A percentile compares a stretch with the other conserved stretches of the same genome.
Conservation (phyloP, 1,284 basidiomycete species). For the Ustilago nuda region DNA sequence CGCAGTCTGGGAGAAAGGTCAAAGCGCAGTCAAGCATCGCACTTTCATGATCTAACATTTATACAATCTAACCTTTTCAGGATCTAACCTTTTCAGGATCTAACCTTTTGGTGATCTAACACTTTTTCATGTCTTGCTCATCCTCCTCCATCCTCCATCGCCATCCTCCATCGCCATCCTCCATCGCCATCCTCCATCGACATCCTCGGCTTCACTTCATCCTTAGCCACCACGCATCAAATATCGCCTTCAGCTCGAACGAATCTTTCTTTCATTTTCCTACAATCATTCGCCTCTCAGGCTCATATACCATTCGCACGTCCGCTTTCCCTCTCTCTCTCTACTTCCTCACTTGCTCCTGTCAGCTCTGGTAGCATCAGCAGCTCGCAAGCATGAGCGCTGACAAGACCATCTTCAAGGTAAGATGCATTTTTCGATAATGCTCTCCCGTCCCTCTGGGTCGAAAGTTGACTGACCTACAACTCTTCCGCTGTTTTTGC, state of each 20-base stretch:
- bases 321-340: background rate
- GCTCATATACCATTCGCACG: background rate
- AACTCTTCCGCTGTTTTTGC: background rate
- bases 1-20: slow-evolving; percentile 3
- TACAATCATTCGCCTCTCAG: background rate
- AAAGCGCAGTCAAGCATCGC: background rate
- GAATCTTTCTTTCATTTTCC: background rate
- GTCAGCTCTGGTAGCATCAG: background rate
- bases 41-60: background rate
- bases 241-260: background rate
- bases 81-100: background rate
- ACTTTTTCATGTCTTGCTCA: slow-evolving; percentile 2
- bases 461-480: slow-evolving; percentile 8
- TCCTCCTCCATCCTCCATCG: too few species aligned
- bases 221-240: background rate
- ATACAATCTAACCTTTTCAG: slow-evolving; percentile 8
- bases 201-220: background rate
- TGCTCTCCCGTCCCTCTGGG: background rate
- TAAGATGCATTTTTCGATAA: slow-evolving; percentile 8
- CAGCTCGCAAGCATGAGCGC: slow-evolving; percentile 29
- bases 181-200: background rate
- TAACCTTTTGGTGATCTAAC: background rate
- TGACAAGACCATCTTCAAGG: slow-evolving; percentile 58
- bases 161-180: too few species aligned
- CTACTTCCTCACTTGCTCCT: too few species aligned